Evolutionary conservation across 1,284 basidiomycete species (phyloP).

Genomic region (Pterulicium gracile): DNA sequence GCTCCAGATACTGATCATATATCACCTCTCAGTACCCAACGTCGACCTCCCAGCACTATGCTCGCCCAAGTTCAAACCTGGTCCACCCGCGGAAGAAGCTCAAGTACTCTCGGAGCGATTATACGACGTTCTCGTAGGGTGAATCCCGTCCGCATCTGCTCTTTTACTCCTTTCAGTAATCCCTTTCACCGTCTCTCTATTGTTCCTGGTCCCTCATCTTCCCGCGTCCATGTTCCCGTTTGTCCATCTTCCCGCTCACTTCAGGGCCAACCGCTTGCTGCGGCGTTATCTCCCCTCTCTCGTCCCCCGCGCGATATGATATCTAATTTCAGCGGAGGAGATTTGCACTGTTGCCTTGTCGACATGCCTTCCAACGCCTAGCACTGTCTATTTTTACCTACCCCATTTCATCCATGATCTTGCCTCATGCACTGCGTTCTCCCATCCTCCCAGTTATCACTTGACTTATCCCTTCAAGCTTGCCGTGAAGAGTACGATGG

Average conservation of each 20-base stretch:
- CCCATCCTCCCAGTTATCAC: constrained; percentile 46
- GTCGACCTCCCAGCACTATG: constrained; percentile 89
- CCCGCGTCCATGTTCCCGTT: background rate
- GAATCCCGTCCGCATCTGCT: constrained; percentile 15
- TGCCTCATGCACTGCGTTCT: constrained; percentile 3
- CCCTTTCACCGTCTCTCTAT: background rate
- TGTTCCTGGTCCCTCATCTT: background rate
- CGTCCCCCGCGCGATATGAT: no score
- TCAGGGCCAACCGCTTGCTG: no score
- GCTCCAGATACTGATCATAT: background rate
- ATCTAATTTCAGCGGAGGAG: no score
- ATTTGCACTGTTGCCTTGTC: no score
- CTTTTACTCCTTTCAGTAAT: background rate
- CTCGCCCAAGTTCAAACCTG: constrained; percentile 88
- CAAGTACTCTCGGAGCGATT: constrained; percentile 80
- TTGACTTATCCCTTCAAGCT: no score
- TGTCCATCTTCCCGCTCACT: no score
- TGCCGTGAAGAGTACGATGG: no score
- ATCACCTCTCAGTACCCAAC: constrained; percentile 53
- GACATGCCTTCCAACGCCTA: no score
- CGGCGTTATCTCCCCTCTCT: no score
- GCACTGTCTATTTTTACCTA: no score
- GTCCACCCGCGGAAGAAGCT: constrained; percentile 86
- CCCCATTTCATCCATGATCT: background rate
- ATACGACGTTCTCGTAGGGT: constrained; percentile 70